These are phyloP conservation scores for Quillaja saponaria DNA, from an alignment of 306 rosid genomes.

Conservation along the genomic window DNA sequence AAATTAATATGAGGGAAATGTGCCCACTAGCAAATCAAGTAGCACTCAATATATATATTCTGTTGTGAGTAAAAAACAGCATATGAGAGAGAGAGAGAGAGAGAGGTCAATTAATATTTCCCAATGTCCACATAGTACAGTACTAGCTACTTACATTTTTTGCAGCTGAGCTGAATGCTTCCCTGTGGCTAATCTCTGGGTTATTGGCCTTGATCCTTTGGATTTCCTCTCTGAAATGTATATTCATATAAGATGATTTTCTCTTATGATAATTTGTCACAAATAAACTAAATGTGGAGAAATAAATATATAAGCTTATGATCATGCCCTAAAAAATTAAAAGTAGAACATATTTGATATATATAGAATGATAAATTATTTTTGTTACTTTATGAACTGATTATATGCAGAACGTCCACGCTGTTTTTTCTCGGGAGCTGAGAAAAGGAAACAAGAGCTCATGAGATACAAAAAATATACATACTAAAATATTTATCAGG, in stretches of 20 bases:
- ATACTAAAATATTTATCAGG: neutral
- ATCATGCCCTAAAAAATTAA: slow-evolving; percentile 7
- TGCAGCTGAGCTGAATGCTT: slow-evolving; percentile 97
- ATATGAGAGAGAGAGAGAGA: neutral
- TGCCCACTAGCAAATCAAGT: slow-evolving; percentile 68
- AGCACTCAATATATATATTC: too few relatives aligned
- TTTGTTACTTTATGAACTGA: slow-evolving; percentile 91
- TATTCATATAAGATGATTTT: slow-evolving; percentile 17
- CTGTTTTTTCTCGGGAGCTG: slow-evolving; percentile 99
- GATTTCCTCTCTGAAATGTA: slow-evolving; percentile 78
- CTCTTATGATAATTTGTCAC: too few relatives aligned
- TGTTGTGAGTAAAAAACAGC: slow-evolving; percentile 4
- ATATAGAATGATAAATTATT: neutral
- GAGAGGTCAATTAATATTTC: too few relatives aligned
- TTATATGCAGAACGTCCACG: slow-evolving; percentile 99
- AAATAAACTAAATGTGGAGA: too few relatives aligned
- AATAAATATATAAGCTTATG: too few relatives aligned
- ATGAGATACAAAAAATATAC: slow-evolving; percentile 5
- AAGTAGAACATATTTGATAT: neutral
- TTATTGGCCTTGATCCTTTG: slow-evolving; percentile 97
- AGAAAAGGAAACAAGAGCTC: slow-evolving; percentile 64
- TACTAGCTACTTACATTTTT: slow-evolving; percentile 59
- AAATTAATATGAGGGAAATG: slow-evolving; percentile 98
- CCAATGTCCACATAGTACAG: too few relatives aligned
- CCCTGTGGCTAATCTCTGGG: slow-evolving; percentile 96